A percentile compares a stretch with the other conserved stretches of the same genome.
phyloP scores from a whole-genome alignment of 257 asterid genomes.

The Nemophila menziesii region DNA sequence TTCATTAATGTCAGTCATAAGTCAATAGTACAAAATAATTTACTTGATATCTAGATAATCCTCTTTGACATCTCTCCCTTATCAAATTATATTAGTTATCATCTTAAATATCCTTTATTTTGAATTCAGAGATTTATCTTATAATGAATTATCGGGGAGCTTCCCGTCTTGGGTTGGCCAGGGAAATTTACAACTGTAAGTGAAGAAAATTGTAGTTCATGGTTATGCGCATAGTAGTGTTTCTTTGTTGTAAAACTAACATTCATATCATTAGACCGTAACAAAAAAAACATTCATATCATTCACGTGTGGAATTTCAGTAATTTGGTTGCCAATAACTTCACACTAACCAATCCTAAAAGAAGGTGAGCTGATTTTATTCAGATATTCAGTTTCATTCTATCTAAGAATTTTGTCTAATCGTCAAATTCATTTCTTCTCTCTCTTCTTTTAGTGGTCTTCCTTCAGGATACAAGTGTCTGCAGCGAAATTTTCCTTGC shows the following conservation, averaged over 20 bases:
- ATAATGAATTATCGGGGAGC: constrained; percentile 61
- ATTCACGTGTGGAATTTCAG: constrained; percentile 19
- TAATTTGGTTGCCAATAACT: constrained; percentile 69
- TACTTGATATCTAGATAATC: too few species aligned
- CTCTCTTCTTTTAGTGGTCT: constrained; percentile 24
- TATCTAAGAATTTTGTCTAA: not conserved
- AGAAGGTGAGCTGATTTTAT: constrained; percentile 34
- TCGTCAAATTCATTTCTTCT: constrained; percentile 1
- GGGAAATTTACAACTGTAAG: constrained; percentile 41
- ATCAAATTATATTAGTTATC: not conserved
- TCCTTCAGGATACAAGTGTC: constrained; percentile 57
- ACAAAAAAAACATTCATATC: constrained; percentile 4
- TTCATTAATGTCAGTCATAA: too few species aligned
- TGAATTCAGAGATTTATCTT: constrained; percentile 53
- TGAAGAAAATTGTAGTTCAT: constrained; percentile 9
- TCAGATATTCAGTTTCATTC: constrained; percentile 3
- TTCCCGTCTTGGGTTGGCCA: constrained; percentile 59
- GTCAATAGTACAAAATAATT: too few species aligned
- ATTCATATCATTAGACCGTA: not conserved
- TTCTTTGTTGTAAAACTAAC: constrained; percentile 6
- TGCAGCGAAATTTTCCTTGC: constrained; percentile 64
- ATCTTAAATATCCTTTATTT: not conserved
- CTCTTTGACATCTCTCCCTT: too few species aligned
- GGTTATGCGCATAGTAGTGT: not conserved
- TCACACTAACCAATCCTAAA: constrained; percentile 30